phyloP scores from a whole-genome alignment of 2,329 filamentous ascomycete genomes.

The Colletotrichum spaethianum region DNA sequence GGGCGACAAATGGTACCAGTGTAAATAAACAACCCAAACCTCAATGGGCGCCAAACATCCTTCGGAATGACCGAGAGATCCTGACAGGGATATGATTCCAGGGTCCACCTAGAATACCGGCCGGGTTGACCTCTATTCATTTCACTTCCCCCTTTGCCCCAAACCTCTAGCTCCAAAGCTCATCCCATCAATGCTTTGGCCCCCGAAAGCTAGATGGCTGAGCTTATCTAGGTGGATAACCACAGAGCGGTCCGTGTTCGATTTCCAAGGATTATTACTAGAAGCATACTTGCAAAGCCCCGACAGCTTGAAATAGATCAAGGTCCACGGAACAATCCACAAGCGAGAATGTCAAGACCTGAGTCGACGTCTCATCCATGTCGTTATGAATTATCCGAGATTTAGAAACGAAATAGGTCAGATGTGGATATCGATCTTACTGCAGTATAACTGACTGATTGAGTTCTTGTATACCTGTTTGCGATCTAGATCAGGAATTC shows the following conservation, averaged over 20 bases:
- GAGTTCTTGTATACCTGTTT: too few species aligned
- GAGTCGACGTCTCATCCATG: too few species aligned
- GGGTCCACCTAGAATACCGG: background rate
- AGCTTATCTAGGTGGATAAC: background rate
- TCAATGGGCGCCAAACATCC: too few species aligned
- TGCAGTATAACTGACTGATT: too few species aligned
- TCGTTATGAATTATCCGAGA: too few species aligned
- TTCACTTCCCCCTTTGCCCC: background rate
- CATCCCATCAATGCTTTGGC: background rate
- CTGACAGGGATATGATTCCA: background rate
- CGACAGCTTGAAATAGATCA: too few species aligned
- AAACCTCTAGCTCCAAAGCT: conserved; percentile 14
- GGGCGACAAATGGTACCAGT: background rate
- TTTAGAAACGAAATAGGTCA: too few species aligned
- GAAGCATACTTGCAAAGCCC: background rate
- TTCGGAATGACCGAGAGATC: conserved; percentile 2
- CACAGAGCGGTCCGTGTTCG: background rate
- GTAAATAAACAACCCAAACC: background rate
- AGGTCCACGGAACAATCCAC: too few species aligned
- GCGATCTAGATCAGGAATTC: background rate
- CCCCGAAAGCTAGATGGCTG: background rate
- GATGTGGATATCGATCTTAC: too few species aligned
- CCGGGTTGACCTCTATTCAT: conserved; percentile 4
- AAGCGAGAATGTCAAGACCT: too few species aligned
- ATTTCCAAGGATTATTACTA: background rate